These are phyloP conservation scores for Basipetospora chlamydospora DNA, from an alignment of 2,329 filamentous ascomycete genomes.

Conservation along the genomic window DNA sequence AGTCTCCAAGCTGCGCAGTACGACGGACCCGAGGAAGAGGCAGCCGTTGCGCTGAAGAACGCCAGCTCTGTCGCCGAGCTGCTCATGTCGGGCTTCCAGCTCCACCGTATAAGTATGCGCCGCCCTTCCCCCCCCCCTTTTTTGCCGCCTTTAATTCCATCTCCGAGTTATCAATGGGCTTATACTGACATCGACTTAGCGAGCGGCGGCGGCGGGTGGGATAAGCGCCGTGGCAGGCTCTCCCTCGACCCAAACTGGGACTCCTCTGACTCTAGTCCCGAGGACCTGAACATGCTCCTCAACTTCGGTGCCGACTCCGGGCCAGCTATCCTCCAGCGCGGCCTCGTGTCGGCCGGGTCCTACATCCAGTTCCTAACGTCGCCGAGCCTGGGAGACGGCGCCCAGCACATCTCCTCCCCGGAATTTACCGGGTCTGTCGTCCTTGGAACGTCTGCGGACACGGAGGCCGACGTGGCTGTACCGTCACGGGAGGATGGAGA, in stretches of 20 bases:
- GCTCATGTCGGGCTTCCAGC: slow-evolving; percentile 16
- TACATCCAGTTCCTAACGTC: slow-evolving; percentile 51
- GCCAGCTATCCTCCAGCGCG: slow-evolving; percentile 12
- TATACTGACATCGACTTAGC: slow-evolving; percentile 22
- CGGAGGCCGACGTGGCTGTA: not conserved
- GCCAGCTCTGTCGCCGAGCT: not conserved
- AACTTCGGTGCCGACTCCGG: slow-evolving; percentile 18
- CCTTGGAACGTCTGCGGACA: slow-evolving; percentile 4
- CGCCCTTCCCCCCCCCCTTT: not conserved
- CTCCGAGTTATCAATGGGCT: slow-evolving; percentile 6
- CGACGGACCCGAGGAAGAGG: slow-evolving; percentile 5
- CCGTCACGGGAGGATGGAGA: slow-evolving; percentile 10
- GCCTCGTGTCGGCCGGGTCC: slow-evolving; percentile 48
- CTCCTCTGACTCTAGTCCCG: slow-evolving; percentile 8
- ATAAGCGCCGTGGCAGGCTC: slow-evolving; percentile 61
- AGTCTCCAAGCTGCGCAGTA: slow-evolving; percentile 8
- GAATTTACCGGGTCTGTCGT: slow-evolving; percentile 5
- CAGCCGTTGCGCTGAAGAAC: slow-evolving; percentile 3
- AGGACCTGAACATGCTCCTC: slow-evolving; percentile 15
- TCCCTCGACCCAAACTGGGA: slow-evolving; percentile 50
- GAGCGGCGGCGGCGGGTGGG: slow-evolving; percentile 77
- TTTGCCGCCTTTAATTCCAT: not conserved
- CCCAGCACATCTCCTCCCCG: slow-evolving; percentile 12
- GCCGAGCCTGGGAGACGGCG: slow-evolving; percentile 6
- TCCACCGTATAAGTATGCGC: slow-evolving; percentile 30